These are phyloP conservation scores for Pholiota molesta DNA, from an alignment of 768 basidiomycete genomes.

Conservation along the genomic window DNA sequence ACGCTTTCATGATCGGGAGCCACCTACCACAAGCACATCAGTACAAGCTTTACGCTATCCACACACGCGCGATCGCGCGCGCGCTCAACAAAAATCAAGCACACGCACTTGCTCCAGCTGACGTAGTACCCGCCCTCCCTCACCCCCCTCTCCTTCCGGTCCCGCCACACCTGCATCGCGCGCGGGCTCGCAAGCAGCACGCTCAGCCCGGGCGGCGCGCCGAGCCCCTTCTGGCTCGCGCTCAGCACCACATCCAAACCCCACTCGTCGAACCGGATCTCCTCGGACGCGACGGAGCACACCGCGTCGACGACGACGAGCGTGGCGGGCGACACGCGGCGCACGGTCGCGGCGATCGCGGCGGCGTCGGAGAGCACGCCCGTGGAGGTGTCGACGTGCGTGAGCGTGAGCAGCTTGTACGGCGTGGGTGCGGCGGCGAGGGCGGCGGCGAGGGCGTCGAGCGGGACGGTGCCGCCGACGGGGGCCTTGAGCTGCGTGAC, in stretches of 20 bases:
- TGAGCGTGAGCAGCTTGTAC: conserved; percentile 90
- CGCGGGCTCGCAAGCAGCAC: conserved; percentile 80
- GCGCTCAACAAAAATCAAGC: conserved; percentile 1
- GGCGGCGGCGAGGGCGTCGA: conserved; percentile 63
- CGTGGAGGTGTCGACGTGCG: conserved; percentile 94
- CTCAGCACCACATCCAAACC: conserved; percentile 85
- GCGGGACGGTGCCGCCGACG: conserved; percentile 74
- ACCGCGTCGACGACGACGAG: conserved; percentile 92
- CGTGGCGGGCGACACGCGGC: conserved; percentile 80
- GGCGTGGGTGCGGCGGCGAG: conserved; percentile 63
- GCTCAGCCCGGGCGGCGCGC: conserved; percentile 91
- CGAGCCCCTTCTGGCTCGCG: conserved; percentile 91
- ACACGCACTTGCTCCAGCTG: conserved; percentile 57
- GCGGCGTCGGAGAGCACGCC: conserved; percentile 88
- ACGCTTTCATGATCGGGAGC: conserved; percentile 93
- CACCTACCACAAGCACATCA: conserved; percentile 47
- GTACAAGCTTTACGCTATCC: not conserved
- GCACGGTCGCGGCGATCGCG: conserved; percentile 72
- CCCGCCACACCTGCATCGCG: conserved; percentile 66
- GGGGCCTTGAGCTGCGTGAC: conserved; percentile 84
- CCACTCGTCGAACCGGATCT: conserved; percentile 95
- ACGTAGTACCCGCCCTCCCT: conserved; percentile 69
- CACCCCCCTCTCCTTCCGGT: conserved; percentile 24
- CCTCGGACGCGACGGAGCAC: conserved; percentile 94
- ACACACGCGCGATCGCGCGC: too few relatives aligned